These are phyloP conservation scores for Chalciporus piperatus DNA, from an alignment of 768 basidiomycete species.

Conservation along the genomic window DNA sequence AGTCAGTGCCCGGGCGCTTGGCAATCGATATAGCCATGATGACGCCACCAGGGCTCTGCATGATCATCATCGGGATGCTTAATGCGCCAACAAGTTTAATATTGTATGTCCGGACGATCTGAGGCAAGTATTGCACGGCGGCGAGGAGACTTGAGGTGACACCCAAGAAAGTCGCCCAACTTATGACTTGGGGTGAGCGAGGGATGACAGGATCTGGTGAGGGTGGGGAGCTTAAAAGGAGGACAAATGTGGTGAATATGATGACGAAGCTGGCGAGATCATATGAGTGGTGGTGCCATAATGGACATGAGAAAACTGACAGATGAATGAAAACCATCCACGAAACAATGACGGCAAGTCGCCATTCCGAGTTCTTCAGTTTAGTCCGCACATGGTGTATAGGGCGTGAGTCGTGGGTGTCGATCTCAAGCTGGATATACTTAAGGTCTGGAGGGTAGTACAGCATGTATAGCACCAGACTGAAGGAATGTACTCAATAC, in stretches of 20 bases:
- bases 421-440: slow-evolving; percentile 48
- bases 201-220: slow-evolving; percentile 35
- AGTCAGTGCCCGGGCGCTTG: slow-evolving; percentile 75
- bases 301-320: slow-evolving; percentile 42
- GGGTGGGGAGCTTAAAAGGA: slow-evolving; percentile 47
- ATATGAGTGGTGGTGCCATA: neutral
- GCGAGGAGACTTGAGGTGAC: slow-evolving; percentile 76
- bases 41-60: slow-evolving; percentile 87
- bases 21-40: slow-evolving; percentile 86
- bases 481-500: slow-evolving; percentile 29
- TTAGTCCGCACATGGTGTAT: slow-evolving; percentile 44
- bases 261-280: slow-evolving; percentile 46
- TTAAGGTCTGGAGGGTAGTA: slow-evolving; percentile 90
- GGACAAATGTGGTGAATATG: slow-evolving; percentile 57
- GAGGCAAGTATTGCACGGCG: slow-evolving; percentile 84
- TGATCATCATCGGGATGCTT: slow-evolving; percentile 93
- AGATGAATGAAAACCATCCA: slow-evolving; percentile 72
- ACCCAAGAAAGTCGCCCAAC: slow-evolving; percentile 88
- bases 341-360: slow-evolving; percentile 69
- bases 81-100: slow-evolving; percentile 85
- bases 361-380: slow-evolving; percentile 67
- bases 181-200: slow-evolving; percentile 38
- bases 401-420: slow-evolving; percentile 41
- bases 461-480: slow-evolving; percentile 85
- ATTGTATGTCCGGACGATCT: slow-evolving; percentile 76